phyloP scores from a whole-genome alignment of 352 stramenopile genomes.

The Globisporangium perplexum region DNA sequence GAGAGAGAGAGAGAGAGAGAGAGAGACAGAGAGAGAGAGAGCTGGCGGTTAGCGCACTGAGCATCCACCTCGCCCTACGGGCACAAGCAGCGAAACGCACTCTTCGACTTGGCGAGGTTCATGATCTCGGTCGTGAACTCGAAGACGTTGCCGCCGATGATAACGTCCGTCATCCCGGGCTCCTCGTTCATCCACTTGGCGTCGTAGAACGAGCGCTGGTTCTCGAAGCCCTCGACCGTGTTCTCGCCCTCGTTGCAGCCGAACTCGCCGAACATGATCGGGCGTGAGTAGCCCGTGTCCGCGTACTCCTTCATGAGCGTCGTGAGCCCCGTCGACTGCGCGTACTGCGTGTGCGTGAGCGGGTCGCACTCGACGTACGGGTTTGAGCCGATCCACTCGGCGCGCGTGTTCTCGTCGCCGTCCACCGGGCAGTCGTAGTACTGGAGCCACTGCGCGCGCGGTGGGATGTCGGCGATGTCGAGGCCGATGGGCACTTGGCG shows the following conservation, averaged over 20 bases:
- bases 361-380: slow-evolving; percentile 53
- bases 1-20: too few species aligned
- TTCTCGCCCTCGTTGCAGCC: slow-evolving; percentile 46
- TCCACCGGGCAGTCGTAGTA: slow-evolving; percentile 45
- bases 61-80: not conserved
- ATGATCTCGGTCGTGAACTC: slow-evolving; percentile 74
- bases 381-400: slow-evolving; percentile 48
- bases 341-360: slow-evolving; percentile 28
- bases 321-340: slow-evolving; percentile 31
- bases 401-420: slow-evolving; percentile 33
- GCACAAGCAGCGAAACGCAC: too few species aligned
- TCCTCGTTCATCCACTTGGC: slow-evolving; percentile 86
- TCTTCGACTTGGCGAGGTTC: slow-evolving; percentile 24
- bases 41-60: too few species aligned
- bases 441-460: slow-evolving; percentile 26
- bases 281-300: slow-evolving; percentile 25
- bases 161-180: slow-evolving; percentile 57
- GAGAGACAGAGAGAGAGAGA: too few species aligned
- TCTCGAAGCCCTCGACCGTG: slow-evolving; percentile 44
- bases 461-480: slow-evolving; percentile 40
- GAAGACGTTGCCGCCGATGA: slow-evolving; percentile 75
- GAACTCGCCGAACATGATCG: slow-evolving; percentile 56
- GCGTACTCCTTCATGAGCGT: slow-evolving; percentile 45
- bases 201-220: slow-evolving; percentile 42
- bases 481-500: slow-evolving; percentile 42